Evolutionary conservation across 176 grass and related monocot species (phyloP), one percentile per base, ranked within the genome.

Genomic region (Pontederia crassipes): DNA sequence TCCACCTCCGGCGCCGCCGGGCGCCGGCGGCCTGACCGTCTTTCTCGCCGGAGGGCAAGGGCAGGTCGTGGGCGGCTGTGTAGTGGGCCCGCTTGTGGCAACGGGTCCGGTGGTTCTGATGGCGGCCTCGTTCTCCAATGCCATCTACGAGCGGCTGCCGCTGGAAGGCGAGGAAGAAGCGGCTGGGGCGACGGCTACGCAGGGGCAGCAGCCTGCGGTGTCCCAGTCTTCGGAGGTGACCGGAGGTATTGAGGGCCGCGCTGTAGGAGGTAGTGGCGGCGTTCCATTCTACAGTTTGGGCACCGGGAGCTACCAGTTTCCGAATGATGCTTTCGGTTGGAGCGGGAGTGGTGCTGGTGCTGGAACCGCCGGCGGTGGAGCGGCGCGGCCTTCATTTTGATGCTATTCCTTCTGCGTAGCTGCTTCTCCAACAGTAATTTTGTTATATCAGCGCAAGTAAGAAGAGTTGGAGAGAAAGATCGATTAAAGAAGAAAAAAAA

Each of bases 251-350:
- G 61, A 20, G 7, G 45, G 62, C 45, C 17, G 62, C 58, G 28
- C 26, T 29, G 28, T 24, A 16, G 53, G 52, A 6, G 66, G 53
- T 14, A 12, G n/a, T 52, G 24, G 16, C 17, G 66, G 66, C 35
- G 66, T 69, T 12, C 53, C 66, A 1, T 69, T 69, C 66, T 69
- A 57, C 46, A 69, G 56, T 11, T 45, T 68, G 4, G 52, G 52
- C 48, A 29, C 52, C 9, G 63, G 63, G 10, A 12, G 10, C 9
- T 72, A 61, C 20, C 69, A 59, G 13, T 52, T 72, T 50, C 12
- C 69, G 16, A 11, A 48, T 5, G 69, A 72, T 35, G 56, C 69
- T 24, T 72, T 51, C 40, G 69, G 57, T 18, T 72, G 67, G 67
- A 54, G 67, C 7, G 54, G 53, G 9, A 32, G 52, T 54, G 67